A percentile compares a stretch with the other conserved stretches of the same genome.
Evolutionary conservation across 495 filamentous ascomycete species (phyloP).

Genomic region (Tuber microsphaerosporum): DNA sequence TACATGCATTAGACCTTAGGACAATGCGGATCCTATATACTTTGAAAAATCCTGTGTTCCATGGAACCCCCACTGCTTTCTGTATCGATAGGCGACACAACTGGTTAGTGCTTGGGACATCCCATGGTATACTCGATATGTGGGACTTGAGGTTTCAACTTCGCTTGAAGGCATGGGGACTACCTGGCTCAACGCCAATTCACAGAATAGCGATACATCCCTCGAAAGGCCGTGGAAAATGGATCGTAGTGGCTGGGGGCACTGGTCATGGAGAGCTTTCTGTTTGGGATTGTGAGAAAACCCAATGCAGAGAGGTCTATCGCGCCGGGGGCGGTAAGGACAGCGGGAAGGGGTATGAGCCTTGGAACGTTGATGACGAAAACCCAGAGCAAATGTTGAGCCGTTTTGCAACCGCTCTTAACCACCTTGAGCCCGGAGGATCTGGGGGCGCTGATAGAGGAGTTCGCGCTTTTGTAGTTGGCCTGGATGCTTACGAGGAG

Average conservation of each 20-base stretch:
- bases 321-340: slow-evolving; percentile 55
- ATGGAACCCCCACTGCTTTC: slow-evolving; percentile 90
- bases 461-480: slow-evolving; percentile 55
- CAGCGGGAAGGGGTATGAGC: slow-evolving; percentile 63
- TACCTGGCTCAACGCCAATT: slow-evolving; percentile 73
- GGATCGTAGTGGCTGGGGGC: slow-evolving; percentile 80
- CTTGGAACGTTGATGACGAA: slow-evolving; percentile 87
- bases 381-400: slow-evolving; percentile 79
- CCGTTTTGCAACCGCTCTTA: slow-evolving; percentile 70
- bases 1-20: slow-evolving; percentile 79
- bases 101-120: slow-evolving; percentile 87
- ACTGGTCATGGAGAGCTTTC: slow-evolving; percentile 88
- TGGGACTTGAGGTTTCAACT: slow-evolving; percentile 95
- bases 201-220: slow-evolving; percentile 74
- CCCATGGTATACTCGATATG: slow-evolving; percentile 84
- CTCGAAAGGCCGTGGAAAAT: slow-evolving; percentile 63
- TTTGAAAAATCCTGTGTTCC: slow-evolving; percentile 83
- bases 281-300: slow-evolving; percentile 91
- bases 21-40: slow-evolving; percentile 76
- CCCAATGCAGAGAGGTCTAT: slow-evolving; percentile 82
- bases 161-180: slow-evolving; percentile 78
- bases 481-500: slow-evolving; percentile 49
- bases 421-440: slow-evolving; percentile 45
- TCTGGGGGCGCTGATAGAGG: slow-evolving; percentile 50
- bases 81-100: slow-evolving; percentile 73